These are phyloP conservation scores for Adansonia grandidieri DNA, from an alignment of 441 rosid genomes.

Conservation along the genomic window DNA sequence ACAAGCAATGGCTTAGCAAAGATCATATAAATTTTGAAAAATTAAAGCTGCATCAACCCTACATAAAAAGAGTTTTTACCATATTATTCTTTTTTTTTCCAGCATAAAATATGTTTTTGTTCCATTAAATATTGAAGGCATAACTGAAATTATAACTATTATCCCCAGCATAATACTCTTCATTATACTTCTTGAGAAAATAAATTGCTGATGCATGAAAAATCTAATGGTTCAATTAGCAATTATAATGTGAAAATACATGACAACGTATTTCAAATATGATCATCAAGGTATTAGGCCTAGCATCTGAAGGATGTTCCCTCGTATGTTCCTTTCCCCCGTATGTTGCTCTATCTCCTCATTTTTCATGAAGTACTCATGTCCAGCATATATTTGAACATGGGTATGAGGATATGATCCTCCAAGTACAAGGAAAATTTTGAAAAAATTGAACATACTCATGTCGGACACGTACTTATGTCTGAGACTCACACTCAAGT, in stretches of 20 bases:
- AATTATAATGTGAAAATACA: not conserved
- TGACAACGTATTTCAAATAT: not conserved
- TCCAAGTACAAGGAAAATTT: not conserved
- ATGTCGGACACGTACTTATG: not conserved
- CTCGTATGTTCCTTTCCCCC: not conserved
- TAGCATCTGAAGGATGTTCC: slow-evolving; percentile 1
- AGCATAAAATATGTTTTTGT: not conserved
- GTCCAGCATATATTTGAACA: not conserved
- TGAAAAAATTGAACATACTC: not conserved
- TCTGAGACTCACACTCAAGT: not conserved
- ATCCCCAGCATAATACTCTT: not conserved
- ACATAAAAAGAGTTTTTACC: slow-evolving; percentile 1
- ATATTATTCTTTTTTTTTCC: not conserved
- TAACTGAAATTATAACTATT: not conserved
- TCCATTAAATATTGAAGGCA: slow-evolving; percentile 2
- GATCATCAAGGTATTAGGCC: not conserved
- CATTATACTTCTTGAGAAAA: not conserved
- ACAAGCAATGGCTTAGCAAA: not conserved
- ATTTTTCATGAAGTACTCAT: no score
- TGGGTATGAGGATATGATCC: not conserved
- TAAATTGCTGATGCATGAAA: not conserved
- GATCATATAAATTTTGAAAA: not conserved
- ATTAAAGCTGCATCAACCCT: not conserved
- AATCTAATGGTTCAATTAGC: not conserved
- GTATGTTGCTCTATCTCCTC: no score